These are phyloP conservation scores for Poa pratensis DNA, from an alignment of 176 grass and related monocot species.

Conservation along the genomic window DNA sequence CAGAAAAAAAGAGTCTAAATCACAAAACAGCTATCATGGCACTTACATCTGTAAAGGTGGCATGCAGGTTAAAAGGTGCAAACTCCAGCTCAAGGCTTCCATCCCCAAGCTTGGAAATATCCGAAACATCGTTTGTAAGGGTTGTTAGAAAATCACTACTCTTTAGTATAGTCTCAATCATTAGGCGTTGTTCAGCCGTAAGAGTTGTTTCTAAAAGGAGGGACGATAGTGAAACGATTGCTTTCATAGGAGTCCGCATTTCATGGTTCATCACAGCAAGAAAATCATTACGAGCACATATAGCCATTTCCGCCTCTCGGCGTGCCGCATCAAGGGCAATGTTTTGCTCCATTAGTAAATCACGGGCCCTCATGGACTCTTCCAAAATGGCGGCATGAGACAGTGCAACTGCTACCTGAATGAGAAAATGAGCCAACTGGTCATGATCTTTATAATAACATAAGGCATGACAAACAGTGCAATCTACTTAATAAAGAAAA, in stretches of 20 bases:
- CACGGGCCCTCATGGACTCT: constrained; percentile 84
- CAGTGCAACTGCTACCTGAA: constrained; percentile 91
- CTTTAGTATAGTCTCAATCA: constrained; percentile 84
- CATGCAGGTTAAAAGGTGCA: constrained; percentile 50
- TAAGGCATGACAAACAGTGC: not conserved
- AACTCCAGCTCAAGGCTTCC: constrained; percentile 61
- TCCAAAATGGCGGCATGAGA: constrained; percentile 97
- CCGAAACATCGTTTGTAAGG: constrained; percentile 83
- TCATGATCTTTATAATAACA: constrained; percentile 34
- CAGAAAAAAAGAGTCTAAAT: constrained; percentile 25
- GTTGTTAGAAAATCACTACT: constrained; percentile 79
- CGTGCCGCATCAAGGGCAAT: constrained; percentile 82
- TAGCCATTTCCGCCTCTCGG: constrained; percentile 82
- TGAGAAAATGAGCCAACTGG: not conserved
- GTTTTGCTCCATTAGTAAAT: constrained; percentile 91
- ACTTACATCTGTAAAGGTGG: constrained; percentile 54
- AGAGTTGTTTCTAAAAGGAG: constrained; percentile 88
- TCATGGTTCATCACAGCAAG: constrained; percentile 97
- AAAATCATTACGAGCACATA: constrained; percentile 88
- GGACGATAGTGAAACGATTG: constrained; percentile 78
- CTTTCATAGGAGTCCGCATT: constrained; percentile 82
- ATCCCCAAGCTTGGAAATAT: constrained; percentile 79
- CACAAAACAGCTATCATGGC: constrained; percentile 42
- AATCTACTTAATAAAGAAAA: constrained; percentile 31
- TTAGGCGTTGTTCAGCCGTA: constrained; percentile 79